Evolutionary conservation across 179 eudicot genomes (phyloP).

Genomic region (Beta lomatogona): DNA sequence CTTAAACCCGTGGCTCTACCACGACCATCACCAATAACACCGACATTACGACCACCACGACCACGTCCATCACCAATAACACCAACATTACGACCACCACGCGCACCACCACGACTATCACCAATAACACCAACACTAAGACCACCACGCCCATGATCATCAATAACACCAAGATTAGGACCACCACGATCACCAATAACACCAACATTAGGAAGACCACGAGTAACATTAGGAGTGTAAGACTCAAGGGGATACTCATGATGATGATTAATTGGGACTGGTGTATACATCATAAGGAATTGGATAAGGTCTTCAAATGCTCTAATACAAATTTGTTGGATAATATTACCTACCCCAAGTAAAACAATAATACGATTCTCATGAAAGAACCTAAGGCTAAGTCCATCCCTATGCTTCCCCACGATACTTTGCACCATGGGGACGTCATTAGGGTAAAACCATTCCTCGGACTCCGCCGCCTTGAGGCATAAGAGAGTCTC

Average conservation of each 20-base stretch:
- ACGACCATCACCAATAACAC: background rate
- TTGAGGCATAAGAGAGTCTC: slow-evolving; percentile 46
- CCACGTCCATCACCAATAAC: background rate
- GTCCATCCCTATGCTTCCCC: background rate
- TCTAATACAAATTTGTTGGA: slow-evolving; percentile 39
- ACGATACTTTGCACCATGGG: slow-evolving; percentile 35
- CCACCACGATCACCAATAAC: background rate
- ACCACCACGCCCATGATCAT: background rate
- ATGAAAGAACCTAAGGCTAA: slow-evolving; percentile 37
- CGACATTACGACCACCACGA: background rate
- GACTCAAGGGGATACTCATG: background rate
- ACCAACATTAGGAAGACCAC: background rate
- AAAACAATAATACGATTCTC: slow-evolving; percentile 38
- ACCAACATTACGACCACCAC: background rate
- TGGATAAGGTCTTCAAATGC: slow-evolving; percentile 50
- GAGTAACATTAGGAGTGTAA: background rate
- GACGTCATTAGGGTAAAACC: background rate
- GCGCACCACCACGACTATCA: background rate
- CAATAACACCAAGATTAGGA: background rate
- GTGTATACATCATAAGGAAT: background rate
- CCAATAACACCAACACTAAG: background rate
- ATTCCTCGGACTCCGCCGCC: slow-evolving; percentile 23
- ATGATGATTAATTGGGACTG: background rate
- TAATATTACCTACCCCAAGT: slow-evolving; percentile 32
- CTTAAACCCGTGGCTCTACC: background rate